Base-by-base conservation (phyloP, 2,329 filamentous ascomycete species). In the Colletotrichum australisinense region DNA sequence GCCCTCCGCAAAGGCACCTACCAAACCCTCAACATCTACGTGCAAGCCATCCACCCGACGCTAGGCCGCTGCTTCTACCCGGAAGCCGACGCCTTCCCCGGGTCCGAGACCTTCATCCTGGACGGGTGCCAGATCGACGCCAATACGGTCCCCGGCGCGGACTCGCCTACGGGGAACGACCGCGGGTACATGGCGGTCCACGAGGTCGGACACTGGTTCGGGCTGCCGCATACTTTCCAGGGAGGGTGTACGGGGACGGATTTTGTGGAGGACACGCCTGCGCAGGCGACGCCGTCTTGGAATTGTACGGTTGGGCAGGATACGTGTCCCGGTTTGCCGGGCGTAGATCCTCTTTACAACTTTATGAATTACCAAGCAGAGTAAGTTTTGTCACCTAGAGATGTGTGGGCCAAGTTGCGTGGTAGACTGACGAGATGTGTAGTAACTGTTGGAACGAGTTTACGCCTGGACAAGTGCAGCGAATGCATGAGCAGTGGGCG, bases 61-160 rank as follows among this genome's bases (percentile, higher is more conserved):
- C 79, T 84, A 5, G 84, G 84, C 26, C 83, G 83, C 78, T 85
- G 83, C 80, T 83, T 84, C 77, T 82, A 85, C 77, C 84, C 84
- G 28, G 57, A 49, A 16, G 53, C 64, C 6, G 53, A 38, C 35
- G 64, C 64, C 22, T 16, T 28, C 1, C 64, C 64, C 16, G 76
- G 67, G 3, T 59, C 38, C 5, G 16, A 58, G 4, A 57, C 35
- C 30, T 69, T 67, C 49, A 19, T 26, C 30, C 52, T 71, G 19
- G 78, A 79, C 35, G 77, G 76, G 16, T 79, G 78, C 63, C 73
- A 68, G 26, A 66, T 79, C 14, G 60, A 66, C 28, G 57, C 53
- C 7, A 72, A 75, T 46, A 67, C 65, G 9, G 30, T 79, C 42
- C 75, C 73, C 4, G 75, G 77, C 19, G 74, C 73, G 30, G 52